Percentiles rank a stretch among this genome's conserved stretches.
Evolutionary conservation across 1,284 basidiomycete genomes (phyloP).

Genomic region (Cystobasidium sp.): DNA sequence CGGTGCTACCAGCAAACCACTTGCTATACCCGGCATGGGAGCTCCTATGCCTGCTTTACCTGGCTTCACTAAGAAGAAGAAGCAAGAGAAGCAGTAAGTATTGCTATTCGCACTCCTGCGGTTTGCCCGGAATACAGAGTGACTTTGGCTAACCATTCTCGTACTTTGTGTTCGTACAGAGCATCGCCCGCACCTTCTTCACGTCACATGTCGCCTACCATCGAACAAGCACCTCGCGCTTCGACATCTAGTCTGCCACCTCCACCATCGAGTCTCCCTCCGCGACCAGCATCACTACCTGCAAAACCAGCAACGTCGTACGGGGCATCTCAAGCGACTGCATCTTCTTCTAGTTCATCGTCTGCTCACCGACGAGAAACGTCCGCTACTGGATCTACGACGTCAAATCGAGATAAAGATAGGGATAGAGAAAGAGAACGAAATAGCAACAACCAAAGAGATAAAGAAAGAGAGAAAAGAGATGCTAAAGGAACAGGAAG

Average conservation of each 20-base stretch:
- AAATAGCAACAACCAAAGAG: slow-evolving; percentile 16
- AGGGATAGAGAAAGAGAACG: slow-evolving; percentile 10
- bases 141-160: not conserved
- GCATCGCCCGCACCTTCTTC: slow-evolving; percentile 17
- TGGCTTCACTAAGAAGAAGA: slow-evolving; percentile 41
- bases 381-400: slow-evolving; percentile 11
- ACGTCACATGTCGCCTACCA: slow-evolving; percentile 7
- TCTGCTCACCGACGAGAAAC: slow-evolving; percentile 13
- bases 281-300: slow-evolving; percentile 27
- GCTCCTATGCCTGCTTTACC: slow-evolving; percentile 34
- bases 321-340: not conserved
- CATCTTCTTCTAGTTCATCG: not conserved
- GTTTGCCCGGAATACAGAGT: not conserved
- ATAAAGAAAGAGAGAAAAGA: slow-evolving; percentile 13
- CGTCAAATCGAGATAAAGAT: slow-evolving; percentile 7
- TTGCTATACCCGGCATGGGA: slow-evolving; percentile 24
- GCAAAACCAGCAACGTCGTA: slow-evolving; percentile 22
- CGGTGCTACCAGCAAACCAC: not conserved
- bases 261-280: slow-evolving; percentile 33
- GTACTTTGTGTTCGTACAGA: slow-evolving; percentile 1
- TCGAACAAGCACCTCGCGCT: not conserved
- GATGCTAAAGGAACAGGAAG: slow-evolving; percentile 9
- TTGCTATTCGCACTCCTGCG: not conserved
- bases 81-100: slow-evolving; percentile 22
- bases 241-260: slow-evolving; percentile 35